Conservation (phyloP, 495 filamentous ascomycete species). For the Annulohypoxylon moriforme region DNA sequence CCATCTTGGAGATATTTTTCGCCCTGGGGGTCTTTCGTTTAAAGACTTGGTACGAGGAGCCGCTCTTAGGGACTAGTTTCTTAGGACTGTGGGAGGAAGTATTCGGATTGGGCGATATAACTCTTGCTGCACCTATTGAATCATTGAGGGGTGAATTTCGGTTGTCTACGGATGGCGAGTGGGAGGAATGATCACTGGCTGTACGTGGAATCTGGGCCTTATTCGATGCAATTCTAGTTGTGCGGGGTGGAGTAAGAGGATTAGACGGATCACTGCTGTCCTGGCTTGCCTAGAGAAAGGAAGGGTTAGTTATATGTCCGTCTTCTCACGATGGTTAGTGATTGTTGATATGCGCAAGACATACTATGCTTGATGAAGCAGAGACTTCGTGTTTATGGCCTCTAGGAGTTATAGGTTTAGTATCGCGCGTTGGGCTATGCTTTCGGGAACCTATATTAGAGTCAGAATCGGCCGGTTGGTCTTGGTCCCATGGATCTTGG, state of each 20-base stretch:
- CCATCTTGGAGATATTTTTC: conserved; percentile 23
- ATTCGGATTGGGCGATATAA: conserved; percentile 5
- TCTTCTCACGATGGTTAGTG: background rate
- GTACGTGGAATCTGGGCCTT: conserved; percentile 12
- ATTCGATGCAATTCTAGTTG: background rate
- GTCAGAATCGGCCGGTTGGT: conserved; percentile 30
- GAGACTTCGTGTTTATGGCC: conserved; percentile 20
- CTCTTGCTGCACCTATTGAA: conserved; percentile 24
- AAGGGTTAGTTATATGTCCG: conserved; percentile 10
- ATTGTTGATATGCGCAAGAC: conserved; percentile 1
- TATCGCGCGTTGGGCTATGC: conserved; percentile 28
- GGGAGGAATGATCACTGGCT: conserved; percentile 7
- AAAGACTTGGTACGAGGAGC: conserved; percentile 15
- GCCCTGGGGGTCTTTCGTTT: conserved; percentile 10
- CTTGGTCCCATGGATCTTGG: conserved; percentile 7
- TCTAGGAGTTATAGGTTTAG: conserved; percentile 2
- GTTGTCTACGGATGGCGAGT: background rate
- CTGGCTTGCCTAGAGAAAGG: conserved; percentile 31
- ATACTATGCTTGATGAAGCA: conserved; percentile 35
- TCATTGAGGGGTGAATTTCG: conserved; percentile 5
- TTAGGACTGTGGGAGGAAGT: conserved; percentile 31
- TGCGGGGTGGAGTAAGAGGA: conserved; percentile 22
- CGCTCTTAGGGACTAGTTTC: background rate
- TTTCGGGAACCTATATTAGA: conserved; percentile 24
- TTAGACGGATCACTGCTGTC: conserved; percentile 32